phyloP scores from a whole-genome alignment of 2,329 filamentous ascomycete genomes.

The Rhexocercosporidium sp. region DNA sequence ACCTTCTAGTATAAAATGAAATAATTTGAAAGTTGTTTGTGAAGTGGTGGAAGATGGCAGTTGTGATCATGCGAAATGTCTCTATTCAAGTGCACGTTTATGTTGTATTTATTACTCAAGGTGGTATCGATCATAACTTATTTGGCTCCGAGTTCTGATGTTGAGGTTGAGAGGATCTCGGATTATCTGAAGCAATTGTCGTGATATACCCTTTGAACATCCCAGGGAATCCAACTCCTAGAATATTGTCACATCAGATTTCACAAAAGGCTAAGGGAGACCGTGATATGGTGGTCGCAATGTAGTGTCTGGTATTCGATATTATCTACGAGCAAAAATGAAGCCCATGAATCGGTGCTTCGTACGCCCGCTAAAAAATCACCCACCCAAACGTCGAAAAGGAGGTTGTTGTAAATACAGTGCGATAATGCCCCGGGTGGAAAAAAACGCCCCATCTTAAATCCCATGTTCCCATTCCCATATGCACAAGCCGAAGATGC shows the following conservation, averaged over 20 bases:
- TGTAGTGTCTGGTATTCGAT: neutral
- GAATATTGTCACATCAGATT: no score
- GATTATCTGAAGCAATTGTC: neutral
- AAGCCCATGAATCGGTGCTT: conserved; percentile 1
- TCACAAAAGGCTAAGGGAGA: neutral
- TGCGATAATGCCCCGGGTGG: conserved; percentile 1
- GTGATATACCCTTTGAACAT: no score
- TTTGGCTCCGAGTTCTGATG: neutral
- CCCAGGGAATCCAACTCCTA: no score
- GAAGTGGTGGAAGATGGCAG: neutral
- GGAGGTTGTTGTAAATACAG: conserved; percentile 26
- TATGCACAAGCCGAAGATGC: conserved; percentile 13
- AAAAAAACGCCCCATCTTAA: conserved; percentile 6
- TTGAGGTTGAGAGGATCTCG: neutral
- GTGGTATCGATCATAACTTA: no score
- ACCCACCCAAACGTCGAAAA: conserved; percentile 14
- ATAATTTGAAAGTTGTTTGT: neutral
- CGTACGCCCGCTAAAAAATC: conserved; percentile 30
- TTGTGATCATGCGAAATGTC: neutral
- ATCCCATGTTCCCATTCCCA: conserved; percentile 14
- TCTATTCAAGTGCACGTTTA: neutral
- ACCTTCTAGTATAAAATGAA: neutral
- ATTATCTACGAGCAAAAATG: conserved; percentile 11
- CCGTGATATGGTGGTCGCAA: neutral
- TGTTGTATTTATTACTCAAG: neutral